Evolutionary conservation across 192 early-diverging fungal genomes (phyloP).

Genomic region (Rhizoclosmatium globosum): DNA sequence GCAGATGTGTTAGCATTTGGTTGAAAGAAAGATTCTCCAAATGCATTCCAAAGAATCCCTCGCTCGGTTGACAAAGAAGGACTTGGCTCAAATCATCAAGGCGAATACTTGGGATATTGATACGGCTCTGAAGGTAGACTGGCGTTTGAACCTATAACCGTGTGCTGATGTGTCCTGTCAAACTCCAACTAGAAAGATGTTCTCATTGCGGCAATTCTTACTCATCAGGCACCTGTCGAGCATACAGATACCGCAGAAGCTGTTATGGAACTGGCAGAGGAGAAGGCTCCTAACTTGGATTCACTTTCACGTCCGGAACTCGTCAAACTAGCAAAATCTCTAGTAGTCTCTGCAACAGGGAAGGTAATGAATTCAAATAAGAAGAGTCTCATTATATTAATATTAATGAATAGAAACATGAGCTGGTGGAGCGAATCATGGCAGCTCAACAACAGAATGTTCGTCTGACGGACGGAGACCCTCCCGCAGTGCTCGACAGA

Average conservation of each 20-base stretch:
- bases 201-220: background rate
- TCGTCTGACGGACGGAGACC: background rate
- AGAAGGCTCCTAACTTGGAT: background rate
- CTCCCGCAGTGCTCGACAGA: background rate
- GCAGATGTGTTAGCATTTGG: too few relatives aligned
- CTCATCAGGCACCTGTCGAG: background rate
- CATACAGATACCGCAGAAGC: background rate
- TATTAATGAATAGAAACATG: conserved; percentile 1
- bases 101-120: too few relatives aligned
- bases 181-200: conserved; percentile 2
- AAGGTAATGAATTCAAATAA: conserved; percentile 6
- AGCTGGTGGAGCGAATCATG: background rate
- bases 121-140: too few relatives aligned
- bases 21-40: too few relatives aligned
- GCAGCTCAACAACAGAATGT: background rate
- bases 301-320: conserved; percentile 1
- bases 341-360: background rate
- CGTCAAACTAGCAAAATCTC: conserved; percentile 13
- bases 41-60: too few relatives aligned
- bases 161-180: too few relatives aligned
- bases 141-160: too few relatives aligned
- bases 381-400: background rate
- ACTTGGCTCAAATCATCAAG: background rate
- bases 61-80: background rate
- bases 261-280: background rate